A percentile compares a stretch with the other conserved stretches of the same genome.
Evolutionary conservation across 2,329 filamentous ascomycete genomes (phyloP).

Genomic region (Fusarium avenaceum): DNA sequence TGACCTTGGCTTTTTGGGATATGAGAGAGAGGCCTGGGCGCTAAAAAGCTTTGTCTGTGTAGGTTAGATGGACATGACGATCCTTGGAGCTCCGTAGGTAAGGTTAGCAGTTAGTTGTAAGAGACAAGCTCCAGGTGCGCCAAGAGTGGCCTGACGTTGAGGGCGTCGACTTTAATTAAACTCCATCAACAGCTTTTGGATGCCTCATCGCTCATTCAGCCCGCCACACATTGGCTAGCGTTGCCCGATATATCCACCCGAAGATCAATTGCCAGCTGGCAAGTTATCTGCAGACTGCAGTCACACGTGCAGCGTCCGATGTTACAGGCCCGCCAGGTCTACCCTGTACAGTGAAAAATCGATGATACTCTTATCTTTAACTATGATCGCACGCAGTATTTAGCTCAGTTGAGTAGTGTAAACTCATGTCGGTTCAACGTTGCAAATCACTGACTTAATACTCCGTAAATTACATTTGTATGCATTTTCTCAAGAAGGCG

Average conservation of each 20-base stretch:
- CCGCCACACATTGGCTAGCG: slow-evolving; percentile 49
- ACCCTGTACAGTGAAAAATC: slow-evolving; percentile 33
- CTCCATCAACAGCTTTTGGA: slow-evolving; percentile 20
- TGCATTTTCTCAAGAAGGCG: background rate
- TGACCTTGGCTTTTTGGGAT: slow-evolving; percentile 19
- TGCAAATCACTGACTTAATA: background rate
- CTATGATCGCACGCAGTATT: background rate
- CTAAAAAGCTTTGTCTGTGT: slow-evolving; percentile 15
- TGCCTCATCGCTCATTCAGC: slow-evolving; percentile 46
- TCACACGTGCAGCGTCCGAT: slow-evolving; percentile 42
- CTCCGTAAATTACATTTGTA: background rate
- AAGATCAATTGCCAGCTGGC: slow-evolving; percentile 48
- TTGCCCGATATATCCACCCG: slow-evolving; percentile 38
- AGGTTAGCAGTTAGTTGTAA: slow-evolving; percentile 2
- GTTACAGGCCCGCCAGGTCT: slow-evolving; percentile 10
- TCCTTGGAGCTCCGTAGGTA: background rate
- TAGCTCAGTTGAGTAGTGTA: background rate
- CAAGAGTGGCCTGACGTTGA: slow-evolving; percentile 25
- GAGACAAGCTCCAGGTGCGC: slow-evolving; percentile 31
- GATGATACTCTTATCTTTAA: background rate
- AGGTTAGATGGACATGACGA: slow-evolving; percentile 1
- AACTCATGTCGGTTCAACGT: background rate
- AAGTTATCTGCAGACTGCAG: slow-evolving; percentile 48
- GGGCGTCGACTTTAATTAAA: slow-evolving; percentile 34
- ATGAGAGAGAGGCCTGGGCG: slow-evolving; percentile 5